Evolutionary conservation across 371 early-diverging fungal species (phyloP).

Genomic region (Phascolomyces articulosus): DNA sequence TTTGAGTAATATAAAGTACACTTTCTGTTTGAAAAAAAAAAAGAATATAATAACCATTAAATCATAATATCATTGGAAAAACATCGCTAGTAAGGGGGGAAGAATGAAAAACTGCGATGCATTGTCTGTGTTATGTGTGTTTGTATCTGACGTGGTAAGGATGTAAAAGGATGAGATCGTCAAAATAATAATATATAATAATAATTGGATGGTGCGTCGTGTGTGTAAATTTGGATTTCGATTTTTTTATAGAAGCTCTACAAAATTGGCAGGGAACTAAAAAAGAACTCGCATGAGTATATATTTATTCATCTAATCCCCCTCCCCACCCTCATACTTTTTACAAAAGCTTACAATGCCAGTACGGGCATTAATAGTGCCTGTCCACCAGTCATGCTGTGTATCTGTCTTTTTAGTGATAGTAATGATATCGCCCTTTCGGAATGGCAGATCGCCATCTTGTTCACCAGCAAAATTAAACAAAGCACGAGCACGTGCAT

Average conservation of each 20-base stretch:
- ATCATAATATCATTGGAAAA: too few relatives aligned
- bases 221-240: neutral
- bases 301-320: neutral
- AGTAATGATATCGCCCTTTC: conserved; percentile 79
- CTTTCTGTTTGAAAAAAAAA: too few relatives aligned
- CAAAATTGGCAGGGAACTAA: conserved; percentile 81
- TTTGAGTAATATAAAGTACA: too few relatives aligned
- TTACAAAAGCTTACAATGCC: conserved; percentile 57
- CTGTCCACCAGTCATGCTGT: conserved; percentile 86
- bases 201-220: too few relatives aligned
- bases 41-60: too few relatives aligned
- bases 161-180: too few relatives aligned
- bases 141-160: too few relatives aligned
- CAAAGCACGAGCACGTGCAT: conserved; percentile 64
- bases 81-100: too few relatives aligned
- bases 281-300: conserved; percentile 7
- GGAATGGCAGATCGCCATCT: conserved; percentile 76
- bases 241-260: conserved; percentile 27
- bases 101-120: too few relatives aligned
- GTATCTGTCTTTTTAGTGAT: conserved; percentile 67
- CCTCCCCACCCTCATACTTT: too few relatives aligned
- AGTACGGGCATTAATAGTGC: conserved; percentile 58
- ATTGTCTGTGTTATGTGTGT: too few relatives aligned
- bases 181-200: too few relatives aligned
- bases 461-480: conserved; percentile 80